phyloP scores from a whole-genome alignment of 192 early-diverging fungal genomes.

The Lobosporangium transversale region DNA sequence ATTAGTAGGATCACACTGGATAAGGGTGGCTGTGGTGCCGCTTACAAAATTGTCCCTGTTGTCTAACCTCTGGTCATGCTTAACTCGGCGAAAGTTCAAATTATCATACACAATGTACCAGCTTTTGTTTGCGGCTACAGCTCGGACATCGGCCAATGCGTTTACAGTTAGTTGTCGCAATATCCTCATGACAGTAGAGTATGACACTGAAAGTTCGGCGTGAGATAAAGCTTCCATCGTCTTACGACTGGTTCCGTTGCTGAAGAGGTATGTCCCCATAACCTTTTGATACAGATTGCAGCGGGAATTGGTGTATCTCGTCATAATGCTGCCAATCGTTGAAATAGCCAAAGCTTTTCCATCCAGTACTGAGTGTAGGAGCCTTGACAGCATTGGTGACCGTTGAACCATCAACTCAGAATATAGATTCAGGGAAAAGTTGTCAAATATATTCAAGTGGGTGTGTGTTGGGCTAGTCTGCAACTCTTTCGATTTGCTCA shows the following conservation, averaged over 20 bases:
- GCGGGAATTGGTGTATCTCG: not conserved
- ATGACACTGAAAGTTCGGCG: slow-evolving; percentile 4
- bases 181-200: not conserved
- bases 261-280: slow-evolving; percentile 12
- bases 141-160: not conserved
- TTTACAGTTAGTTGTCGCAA: not conserved
- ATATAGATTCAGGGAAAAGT: not conserved
- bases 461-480: not conserved
- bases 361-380: not conserved
- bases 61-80: slow-evolving; percentile 7
- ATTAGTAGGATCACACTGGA: not conserved
- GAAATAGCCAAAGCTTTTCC: not conserved
- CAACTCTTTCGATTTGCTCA: not conserved
- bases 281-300: slow-evolving; percentile 8
- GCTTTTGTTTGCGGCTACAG: not conserved
- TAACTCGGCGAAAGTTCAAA: slow-evolving; percentile 8
- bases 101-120: slow-evolving; percentile 31
- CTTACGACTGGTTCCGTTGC: not conserved
- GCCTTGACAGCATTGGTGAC: not conserved
- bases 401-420: not conserved
- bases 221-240: slow-evolving; percentile 1
- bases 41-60: slow-evolving; percentile 9
- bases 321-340: slow-evolving; percentile 1
- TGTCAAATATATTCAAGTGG: not conserved
- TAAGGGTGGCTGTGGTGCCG: slow-evolving; percentile 10